Evolutionary conservation across 1,139 yeast genomes (phyloP).

Genomic region (Hyphopichia pseudoburtonii): DNA sequence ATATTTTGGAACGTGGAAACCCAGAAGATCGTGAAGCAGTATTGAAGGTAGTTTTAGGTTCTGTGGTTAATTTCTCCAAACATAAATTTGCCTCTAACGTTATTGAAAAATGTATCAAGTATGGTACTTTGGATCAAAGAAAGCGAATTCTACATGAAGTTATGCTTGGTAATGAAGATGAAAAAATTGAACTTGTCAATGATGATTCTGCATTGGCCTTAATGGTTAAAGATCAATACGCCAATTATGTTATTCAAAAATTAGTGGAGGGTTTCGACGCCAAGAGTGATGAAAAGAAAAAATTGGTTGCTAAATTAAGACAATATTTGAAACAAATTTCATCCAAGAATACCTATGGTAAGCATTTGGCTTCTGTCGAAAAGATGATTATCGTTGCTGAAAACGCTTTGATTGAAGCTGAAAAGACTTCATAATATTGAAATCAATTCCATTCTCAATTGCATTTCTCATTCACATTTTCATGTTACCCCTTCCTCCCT

Average conservation of each 20-base stretch:
- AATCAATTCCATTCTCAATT: too few species aligned
- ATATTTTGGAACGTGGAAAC: slow-evolving; percentile 80
- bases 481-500: not conserved
- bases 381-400: slow-evolving; percentile 63
- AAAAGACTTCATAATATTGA: slow-evolving; percentile 12
- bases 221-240: slow-evolving; percentile 98
- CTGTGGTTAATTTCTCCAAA: slow-evolving; percentile 79
- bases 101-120: slow-evolving; percentile 87
- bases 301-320: slow-evolving; percentile 60
- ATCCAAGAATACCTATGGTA: slow-evolving; percentile 61
- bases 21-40: slow-evolving; percentile 44
- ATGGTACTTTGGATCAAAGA: slow-evolving; percentile 66
- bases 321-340: slow-evolving; percentile 61
- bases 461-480: not conserved
- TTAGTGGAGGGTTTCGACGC: slow-evolving; percentile 76
- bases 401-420: slow-evolving; percentile 46
- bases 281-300: slow-evolving; percentile 61
- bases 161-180: slow-evolving; percentile 49
- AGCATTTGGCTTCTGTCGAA: slow-evolving; percentile 86
- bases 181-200: slow-evolving; percentile 38
- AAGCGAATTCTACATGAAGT: slow-evolving; percentile 62
- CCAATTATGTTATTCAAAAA: slow-evolving; percentile 94
- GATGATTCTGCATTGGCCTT: slow-evolving; percentile 64
- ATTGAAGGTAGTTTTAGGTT: slow-evolving; percentile 44
- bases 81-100: slow-evolving; percentile 98